Conservation (phyloP, 805 yeast genomes). For the Suhomyces sp. region DNA sequence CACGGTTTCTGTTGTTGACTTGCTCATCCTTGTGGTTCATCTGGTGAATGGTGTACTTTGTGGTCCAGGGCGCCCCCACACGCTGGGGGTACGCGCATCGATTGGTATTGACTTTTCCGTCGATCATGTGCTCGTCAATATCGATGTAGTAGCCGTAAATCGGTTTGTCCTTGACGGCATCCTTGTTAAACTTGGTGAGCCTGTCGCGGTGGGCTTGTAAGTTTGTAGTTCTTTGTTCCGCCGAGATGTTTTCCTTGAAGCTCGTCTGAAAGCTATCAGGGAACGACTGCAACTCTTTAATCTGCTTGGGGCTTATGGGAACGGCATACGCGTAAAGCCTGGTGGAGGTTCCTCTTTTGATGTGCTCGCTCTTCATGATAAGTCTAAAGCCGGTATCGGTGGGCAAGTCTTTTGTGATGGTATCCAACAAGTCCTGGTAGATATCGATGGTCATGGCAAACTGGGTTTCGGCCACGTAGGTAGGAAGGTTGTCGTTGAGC, state of each 20-base stretch:
- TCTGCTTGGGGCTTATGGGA: constrained; percentile 22
- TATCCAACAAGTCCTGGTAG: constrained; percentile 29
- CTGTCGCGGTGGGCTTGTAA: constrained; percentile 22
- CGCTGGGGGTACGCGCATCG: constrained; percentile 24
- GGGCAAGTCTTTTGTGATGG: constrained; percentile 25
- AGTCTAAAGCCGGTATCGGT: constrained; percentile 25
- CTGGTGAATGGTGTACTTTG: constrained; percentile 16
- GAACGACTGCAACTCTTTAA: constrained; percentile 23
- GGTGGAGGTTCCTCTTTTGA: constrained; percentile 7
- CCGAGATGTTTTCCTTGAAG: constrained; percentile 24
- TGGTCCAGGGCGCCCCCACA: constrained; percentile 19
- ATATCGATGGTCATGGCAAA: constrained; percentile 42
- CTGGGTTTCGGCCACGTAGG: constrained; percentile 62
- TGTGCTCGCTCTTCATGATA: constrained; percentile 17
- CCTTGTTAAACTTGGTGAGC: constrained; percentile 24
- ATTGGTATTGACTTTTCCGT: constrained; percentile 12
- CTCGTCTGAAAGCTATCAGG: constrained; percentile 29
- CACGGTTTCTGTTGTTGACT: constrained; percentile 1
- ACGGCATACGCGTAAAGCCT: constrained; percentile 28
- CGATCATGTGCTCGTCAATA: constrained; percentile 17
- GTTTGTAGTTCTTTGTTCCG: constrained; percentile 21
- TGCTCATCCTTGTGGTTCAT: neutral
- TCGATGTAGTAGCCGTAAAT: constrained; percentile 24
- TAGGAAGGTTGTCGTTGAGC: constrained; percentile 32
- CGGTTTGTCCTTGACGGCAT: constrained; percentile 13